phyloP scores from a whole-genome alignment of 306 rosid species.

The Delonix regia region DNA sequence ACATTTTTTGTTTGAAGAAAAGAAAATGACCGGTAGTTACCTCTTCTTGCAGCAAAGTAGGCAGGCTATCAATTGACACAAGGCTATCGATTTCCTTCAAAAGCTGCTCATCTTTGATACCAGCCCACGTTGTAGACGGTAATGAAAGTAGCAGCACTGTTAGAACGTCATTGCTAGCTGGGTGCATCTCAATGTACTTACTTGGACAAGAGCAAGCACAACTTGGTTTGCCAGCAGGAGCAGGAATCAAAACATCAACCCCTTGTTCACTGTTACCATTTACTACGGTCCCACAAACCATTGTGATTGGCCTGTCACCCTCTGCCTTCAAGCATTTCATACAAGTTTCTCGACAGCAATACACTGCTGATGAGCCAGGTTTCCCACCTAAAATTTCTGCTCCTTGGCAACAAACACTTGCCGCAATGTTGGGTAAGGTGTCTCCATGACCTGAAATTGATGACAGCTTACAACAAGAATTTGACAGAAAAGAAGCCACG shows the following conservation, averaged over 20 bases:
- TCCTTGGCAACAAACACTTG: slow-evolving; percentile 88
- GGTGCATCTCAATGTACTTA: slow-evolving; percentile 60
- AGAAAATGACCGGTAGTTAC: slow-evolving; percentile 44
- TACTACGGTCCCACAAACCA: slow-evolving; percentile 75
- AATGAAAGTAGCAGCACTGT: slow-evolving; percentile 84
- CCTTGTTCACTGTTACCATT: slow-evolving; percentile 65
- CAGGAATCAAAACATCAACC: slow-evolving; percentile 83
- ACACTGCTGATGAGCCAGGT: slow-evolving; percentile 42
- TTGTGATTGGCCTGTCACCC: slow-evolving; percentile 65
- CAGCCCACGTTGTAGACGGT: slow-evolving; percentile 82
- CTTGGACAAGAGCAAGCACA: slow-evolving; percentile 54
- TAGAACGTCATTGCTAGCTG: slow-evolving; percentile 76
- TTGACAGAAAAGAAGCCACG: slow-evolving; percentile 60
- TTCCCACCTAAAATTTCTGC: slow-evolving; percentile 79
- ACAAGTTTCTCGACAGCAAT: slow-evolving; percentile 76
- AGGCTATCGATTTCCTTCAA: slow-evolving; percentile 60
- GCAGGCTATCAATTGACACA: slow-evolving; percentile 69
- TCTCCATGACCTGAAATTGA: slow-evolving; percentile 39
- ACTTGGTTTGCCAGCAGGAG: slow-evolving; percentile 44
- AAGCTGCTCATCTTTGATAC: slow-evolving; percentile 63
- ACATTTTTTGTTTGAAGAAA: neutral
- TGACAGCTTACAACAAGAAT: slow-evolving; percentile 44
- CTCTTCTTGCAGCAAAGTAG: slow-evolving; percentile 94
- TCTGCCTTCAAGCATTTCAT: slow-evolving; percentile 64
- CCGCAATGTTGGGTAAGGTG: slow-evolving; percentile 70